A percentile compares a stretch with the other conserved stretches of the same genome.
phyloP scores from a whole-genome alignment of 176 grass and related monocot genomes.

The Zoysia pacifica region DNA sequence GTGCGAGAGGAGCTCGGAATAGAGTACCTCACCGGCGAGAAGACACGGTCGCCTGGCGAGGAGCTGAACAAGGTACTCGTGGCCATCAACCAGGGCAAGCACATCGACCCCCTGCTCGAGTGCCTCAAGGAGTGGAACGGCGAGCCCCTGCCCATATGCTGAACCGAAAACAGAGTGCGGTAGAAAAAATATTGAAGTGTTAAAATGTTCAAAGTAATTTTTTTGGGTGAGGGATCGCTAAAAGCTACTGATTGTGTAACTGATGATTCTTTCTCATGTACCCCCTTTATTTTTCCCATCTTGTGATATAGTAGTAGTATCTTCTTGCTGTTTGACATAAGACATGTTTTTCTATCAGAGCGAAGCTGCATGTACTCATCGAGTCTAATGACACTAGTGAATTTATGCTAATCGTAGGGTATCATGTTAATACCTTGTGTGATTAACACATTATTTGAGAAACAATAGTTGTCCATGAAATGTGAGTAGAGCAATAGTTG shows the following conservation, averaged over 20 bases:
- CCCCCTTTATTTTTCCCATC: not conserved
- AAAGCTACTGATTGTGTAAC: not conserved
- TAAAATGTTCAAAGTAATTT: not conserved
- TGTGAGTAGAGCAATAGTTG: too few relatives aligned
- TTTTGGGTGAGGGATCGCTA: not conserved
- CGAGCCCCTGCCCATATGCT: slow-evolving; percentile 40
- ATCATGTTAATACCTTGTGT: too few relatives aligned
- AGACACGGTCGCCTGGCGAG: slow-evolving; percentile 40
- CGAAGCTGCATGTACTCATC: too few relatives aligned
- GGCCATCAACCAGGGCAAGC: slow-evolving; percentile 42
- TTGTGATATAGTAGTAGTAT: too few relatives aligned
- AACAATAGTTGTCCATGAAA: too few relatives aligned
- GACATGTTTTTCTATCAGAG: too few relatives aligned
- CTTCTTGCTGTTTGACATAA: too few relatives aligned
- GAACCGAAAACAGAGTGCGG: not conserved
- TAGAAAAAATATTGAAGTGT: not conserved
- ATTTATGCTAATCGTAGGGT: too few relatives aligned
- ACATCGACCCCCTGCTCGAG: slow-evolving; percentile 45
- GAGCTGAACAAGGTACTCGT: slow-evolving; percentile 51
- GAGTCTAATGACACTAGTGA: too few relatives aligned
- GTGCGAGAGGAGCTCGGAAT: slow-evolving; percentile 52
- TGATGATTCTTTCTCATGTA: not conserved
- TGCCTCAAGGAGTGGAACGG: slow-evolving; percentile 52
- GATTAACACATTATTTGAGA: too few relatives aligned
- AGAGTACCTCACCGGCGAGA: slow-evolving; percentile 43